Evolutionary conservation across 768 basidiomycete genomes (phyloP).

Genomic region (Boletus rubescentipes): DNA sequence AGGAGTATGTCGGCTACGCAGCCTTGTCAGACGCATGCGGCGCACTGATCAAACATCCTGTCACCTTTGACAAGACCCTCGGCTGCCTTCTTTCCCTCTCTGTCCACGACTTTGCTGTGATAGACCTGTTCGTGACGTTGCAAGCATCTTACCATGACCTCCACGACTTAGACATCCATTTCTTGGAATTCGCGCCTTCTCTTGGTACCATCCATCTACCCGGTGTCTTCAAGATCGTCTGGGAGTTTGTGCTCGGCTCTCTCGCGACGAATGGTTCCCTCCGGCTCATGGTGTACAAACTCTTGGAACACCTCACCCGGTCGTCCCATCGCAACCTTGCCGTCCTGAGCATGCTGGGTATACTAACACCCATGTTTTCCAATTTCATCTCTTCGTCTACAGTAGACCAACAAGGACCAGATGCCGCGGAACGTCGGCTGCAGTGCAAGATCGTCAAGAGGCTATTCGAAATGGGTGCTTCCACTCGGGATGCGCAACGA

Average conservation of each 20-base stretch:
- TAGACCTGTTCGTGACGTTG: constrained; percentile 53
- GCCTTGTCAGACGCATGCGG: constrained; percentile 60
- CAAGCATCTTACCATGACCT: constrained; percentile 36
- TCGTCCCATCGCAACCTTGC: constrained; percentile 71
- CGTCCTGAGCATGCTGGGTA: constrained; percentile 56
- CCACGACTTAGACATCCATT: constrained; percentile 40
- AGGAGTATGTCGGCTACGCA: constrained; percentile 57
- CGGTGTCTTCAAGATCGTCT: constrained; percentile 59
- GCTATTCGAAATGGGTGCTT: constrained; percentile 75
- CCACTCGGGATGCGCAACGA: constrained; percentile 57
- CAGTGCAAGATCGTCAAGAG: constrained; percentile 62
- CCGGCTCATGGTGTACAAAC: constrained; percentile 55
- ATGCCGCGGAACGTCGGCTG: constrained; percentile 46
- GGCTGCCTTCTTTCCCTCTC: constrained; percentile 71
- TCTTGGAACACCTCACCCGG: constrained; percentile 61
- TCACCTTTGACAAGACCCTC: constrained; percentile 53
- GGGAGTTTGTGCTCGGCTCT: constrained; percentile 44
- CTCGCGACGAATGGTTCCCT: constrained; percentile 38
- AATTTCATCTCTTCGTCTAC: constrained; percentile 22
- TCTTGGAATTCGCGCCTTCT: constrained; percentile 40
- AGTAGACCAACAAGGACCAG: constrained; percentile 12
- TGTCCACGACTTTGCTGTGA: constrained; percentile 59
- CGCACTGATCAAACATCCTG: constrained; percentile 46
- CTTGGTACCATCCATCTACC: constrained; percentile 56
- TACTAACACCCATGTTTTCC: constrained; percentile 51